Percentiles rank a stretch among this genome's conserved stretches.
These are phyloP conservation scores for Elsinoe perseae DNA, from an alignment of 2,329 filamentous ascomycete genomes.

Conservation along the genomic window DNA sequence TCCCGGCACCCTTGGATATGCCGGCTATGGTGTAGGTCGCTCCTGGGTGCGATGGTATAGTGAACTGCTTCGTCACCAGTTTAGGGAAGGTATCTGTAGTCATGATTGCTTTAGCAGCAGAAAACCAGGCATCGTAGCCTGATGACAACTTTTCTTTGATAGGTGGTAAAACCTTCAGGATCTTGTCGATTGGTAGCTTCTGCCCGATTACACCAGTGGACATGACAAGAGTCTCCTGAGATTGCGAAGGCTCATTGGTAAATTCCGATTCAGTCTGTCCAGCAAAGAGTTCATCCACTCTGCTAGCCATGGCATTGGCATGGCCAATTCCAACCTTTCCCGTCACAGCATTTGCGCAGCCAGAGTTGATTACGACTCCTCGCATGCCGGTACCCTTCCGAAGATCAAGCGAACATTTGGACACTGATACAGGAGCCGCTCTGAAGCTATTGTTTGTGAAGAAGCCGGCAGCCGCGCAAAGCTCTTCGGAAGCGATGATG, in stretches of 20 bases:
- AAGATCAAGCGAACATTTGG: conserved; percentile 56
- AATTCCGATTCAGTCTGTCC: conserved; percentile 16
- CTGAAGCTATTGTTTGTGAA: conserved; percentile 99
- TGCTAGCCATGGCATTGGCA: conserved; percentile 72
- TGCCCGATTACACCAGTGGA: conserved; percentile 97
- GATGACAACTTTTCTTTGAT: conserved; percentile 64
- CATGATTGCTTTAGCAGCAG: conserved; percentile 83
- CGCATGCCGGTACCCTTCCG: conserved; percentile 62
- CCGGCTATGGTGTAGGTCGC: conserved; percentile 78
- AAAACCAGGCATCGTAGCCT: conserved; percentile 79
- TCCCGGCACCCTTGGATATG: conserved; percentile 96
- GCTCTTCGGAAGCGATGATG: conserved; percentile 75
- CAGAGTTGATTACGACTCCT: conserved; percentile 86
- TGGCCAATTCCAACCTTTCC: conserved; percentile 84
- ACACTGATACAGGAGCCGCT: conserved; percentile 86
- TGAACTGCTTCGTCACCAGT: conserved; percentile 76
- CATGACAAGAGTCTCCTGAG: conserved; percentile 76
- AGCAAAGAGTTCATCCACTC: conserved; percentile 60
- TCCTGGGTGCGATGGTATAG: conserved; percentile 68
- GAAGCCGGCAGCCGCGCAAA: conserved; percentile 73
- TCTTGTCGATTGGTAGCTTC: conserved; percentile 84
- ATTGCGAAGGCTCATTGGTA: conserved; percentile 25
- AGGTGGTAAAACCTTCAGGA: conserved; percentile 70
- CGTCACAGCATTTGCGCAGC: conserved; percentile 94
- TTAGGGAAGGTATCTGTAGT: conserved; percentile 99